Percentiles rank a stretch among this genome's conserved stretches.
Evolutionary conservation across 1,284 basidiomycete genomes (phyloP).

Genomic region (Tetrapyrgos nigripes): DNA sequence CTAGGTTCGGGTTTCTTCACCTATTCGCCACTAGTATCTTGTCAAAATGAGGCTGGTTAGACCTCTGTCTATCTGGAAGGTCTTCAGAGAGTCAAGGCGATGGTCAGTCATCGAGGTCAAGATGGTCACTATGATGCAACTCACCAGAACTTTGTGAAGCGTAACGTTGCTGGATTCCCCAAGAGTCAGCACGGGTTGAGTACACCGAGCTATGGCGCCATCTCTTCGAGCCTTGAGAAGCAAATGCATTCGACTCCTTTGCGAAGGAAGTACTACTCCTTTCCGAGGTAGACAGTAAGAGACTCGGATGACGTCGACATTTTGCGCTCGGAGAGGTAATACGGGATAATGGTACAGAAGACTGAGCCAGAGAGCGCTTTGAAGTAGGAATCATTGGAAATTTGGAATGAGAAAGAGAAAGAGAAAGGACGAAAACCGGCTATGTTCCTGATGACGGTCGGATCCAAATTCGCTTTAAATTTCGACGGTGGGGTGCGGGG

Average conservation of each 20-base stretch:
- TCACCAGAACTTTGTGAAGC: slow-evolving; percentile 10
- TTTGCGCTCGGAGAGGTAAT: not conserved
- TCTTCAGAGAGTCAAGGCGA: not conserved
- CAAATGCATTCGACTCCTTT: not conserved
- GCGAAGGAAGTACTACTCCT: not conserved
- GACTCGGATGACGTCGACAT: not conserved
- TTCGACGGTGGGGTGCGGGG: too few species aligned
- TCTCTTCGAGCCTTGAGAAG: not conserved
- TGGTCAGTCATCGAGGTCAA: not conserved
- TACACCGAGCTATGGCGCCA: not conserved
- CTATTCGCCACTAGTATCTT: slow-evolving; percentile 90
- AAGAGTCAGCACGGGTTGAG: not conserved
- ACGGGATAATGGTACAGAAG: not conserved
- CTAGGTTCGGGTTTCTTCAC: slow-evolving; percentile 37
- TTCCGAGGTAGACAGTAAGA: not conserved
- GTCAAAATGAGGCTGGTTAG: slow-evolving; percentile 39
- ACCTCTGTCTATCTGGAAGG: not conserved
- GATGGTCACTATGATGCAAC: not conserved
- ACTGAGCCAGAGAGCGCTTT: not conserved
- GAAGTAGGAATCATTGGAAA: not conserved
- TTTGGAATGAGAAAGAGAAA: not conserved
- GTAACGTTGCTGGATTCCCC: not conserved
- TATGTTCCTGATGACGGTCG: too few species aligned
- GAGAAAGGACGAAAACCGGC: too few species aligned
- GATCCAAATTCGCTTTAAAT: too few species aligned